Base-by-base conservation (phyloP, 2,329 filamentous ascomycete genomes). In the Emericellopsis atlantica region DNA sequence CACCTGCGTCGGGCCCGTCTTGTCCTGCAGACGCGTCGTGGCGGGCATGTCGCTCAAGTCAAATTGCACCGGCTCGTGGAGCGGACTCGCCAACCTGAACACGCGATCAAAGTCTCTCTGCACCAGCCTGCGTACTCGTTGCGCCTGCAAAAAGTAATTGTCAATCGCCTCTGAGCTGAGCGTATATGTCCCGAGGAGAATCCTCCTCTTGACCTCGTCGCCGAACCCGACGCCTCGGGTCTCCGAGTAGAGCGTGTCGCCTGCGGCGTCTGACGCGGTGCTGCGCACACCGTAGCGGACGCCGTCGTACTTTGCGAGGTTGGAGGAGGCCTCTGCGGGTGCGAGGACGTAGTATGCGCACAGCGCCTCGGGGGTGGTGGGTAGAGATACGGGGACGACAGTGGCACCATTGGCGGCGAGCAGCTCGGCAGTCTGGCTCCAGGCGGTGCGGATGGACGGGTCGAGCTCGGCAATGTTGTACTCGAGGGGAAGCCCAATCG, bases 101-200 rank as follows among this genome's bases (percentile, higher is more conserved):
- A 85, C 79, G 2, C 71, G 64, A 59, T 96, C 79, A 56, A 98
- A 98, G 54, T 98, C 92, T 29, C 69, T 66, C 55, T 92, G 82
- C 2, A 98, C 85, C 15, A 94, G 67, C 41, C 86, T 74, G 1
- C 92, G 81, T 32, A 95, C 77, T 48, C 81, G 82, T 62, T 98
- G 92, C 36, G 92, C 92, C 57, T 95, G 84, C 46, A 95, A 76
- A 54, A 98, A 98, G 61, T 96, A 95, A 57, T 96, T 98, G 58
- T 95, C 84, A 54, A 93, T 92, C 9, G 88, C 88, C 45, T 84
- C 78, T 1, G 90, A 89, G 60, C 86, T 94, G 40, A 98, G 71
- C 33, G 81, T 89, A 56, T 95, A 96, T 0, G 88, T 81, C 14
- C 92, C 92, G 0, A 98, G 74, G 8, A 98, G 63, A 44, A 98